Percentiles rank a stretch among this genome's conserved stretches.
Evolutionary conservation across 306 rosid species (phyloP).

Genomic region (Quercus alba): DNA sequence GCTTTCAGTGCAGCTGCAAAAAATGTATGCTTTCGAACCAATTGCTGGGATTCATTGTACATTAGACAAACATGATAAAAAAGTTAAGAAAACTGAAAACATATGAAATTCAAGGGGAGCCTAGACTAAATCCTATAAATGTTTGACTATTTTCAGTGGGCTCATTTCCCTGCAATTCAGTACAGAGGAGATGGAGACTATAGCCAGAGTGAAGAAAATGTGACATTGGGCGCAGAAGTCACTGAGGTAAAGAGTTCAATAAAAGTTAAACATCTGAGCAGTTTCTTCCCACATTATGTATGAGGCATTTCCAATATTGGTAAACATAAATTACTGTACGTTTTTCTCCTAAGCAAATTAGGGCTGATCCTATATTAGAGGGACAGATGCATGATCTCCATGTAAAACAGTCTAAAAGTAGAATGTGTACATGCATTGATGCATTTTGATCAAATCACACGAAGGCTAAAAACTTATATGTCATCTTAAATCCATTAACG

Average conservation of each 20-base stretch:
- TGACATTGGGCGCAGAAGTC: slow-evolving; percentile 32
- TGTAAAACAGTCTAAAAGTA: too few relatives aligned
- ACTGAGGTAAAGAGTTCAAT: slow-evolving; percentile 9
- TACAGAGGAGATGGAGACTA: slow-evolving; percentile 52
- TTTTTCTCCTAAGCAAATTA: too few relatives aligned
- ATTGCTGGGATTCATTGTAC: not conserved
- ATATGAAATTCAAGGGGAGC: not conserved
- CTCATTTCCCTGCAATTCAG: slow-evolving; percentile 69
- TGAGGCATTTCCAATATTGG: not conserved
- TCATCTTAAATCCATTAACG: not conserved
- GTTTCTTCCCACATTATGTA: not conserved
- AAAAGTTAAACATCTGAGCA: not conserved
- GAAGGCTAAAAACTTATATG: too few relatives aligned
- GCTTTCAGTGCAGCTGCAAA: slow-evolving; percentile 93
- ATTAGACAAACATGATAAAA: not conserved
- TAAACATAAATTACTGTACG: too few relatives aligned
- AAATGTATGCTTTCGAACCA: slow-evolving; percentile 44
- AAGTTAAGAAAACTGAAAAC: not conserved
- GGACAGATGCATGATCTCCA: too few relatives aligned
- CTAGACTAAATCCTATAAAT: slow-evolving; percentile 4
- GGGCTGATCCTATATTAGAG: too few relatives aligned
- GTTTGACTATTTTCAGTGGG: slow-evolving; percentile 63
- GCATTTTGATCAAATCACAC: too few relatives aligned
- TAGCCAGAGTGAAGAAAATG: slow-evolving; percentile 40
- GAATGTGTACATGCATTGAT: too few relatives aligned